These are phyloP conservation scores for Calophaca sinica DNA, from an alignment of 306 rosid genomes.

Conservation along the genomic window DNA sequence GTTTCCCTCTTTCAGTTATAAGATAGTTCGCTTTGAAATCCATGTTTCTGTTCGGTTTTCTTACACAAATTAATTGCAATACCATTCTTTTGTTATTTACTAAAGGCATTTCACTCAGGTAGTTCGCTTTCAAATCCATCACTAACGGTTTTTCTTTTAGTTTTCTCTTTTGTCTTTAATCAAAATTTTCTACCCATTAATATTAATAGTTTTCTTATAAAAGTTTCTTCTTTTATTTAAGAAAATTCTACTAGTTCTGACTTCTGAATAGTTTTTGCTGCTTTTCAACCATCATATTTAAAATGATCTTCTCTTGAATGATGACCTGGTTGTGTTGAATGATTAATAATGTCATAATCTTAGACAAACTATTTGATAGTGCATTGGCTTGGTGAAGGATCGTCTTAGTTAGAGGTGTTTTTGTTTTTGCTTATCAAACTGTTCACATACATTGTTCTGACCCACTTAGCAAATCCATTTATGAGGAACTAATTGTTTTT, in stretches of 20 bases:
- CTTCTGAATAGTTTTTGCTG: conserved; percentile 22
- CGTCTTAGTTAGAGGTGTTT: neutral
- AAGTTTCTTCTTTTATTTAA: neutral
- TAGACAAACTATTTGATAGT: neutral
- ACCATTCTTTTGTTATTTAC: conserved; percentile 6
- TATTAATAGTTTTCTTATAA: conserved; percentile 4
- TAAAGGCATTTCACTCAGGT: conserved; percentile 14
- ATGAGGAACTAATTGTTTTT: conserved; percentile 36
- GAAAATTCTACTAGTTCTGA: neutral
- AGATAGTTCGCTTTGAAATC: conserved; percentile 26
- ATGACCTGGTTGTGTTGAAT: conserved; percentile 22
- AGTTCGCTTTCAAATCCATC: conserved; percentile 17
- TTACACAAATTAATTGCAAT: neutral
- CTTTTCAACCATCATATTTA: conserved; percentile 10
- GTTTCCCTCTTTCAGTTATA: conserved; percentile 14
- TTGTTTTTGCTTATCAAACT: conserved; percentile 29
- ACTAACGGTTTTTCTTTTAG: neutral
- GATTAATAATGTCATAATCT: neutral
- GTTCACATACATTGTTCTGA: conserved; percentile 36
- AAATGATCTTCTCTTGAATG: conserved; percentile 24
- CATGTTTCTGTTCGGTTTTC: neutral
- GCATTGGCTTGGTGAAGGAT: conserved; percentile 23
- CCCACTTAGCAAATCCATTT: conserved; percentile 12
- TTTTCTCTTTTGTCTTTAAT: conserved; percentile 15
- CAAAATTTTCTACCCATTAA: conserved; percentile 3